Evolutionary conservation across 2,329 filamentous ascomycete genomes (phyloP), one percentile per base, ranked within the genome.

Genomic region (Aspergillus cejpii): DNA sequence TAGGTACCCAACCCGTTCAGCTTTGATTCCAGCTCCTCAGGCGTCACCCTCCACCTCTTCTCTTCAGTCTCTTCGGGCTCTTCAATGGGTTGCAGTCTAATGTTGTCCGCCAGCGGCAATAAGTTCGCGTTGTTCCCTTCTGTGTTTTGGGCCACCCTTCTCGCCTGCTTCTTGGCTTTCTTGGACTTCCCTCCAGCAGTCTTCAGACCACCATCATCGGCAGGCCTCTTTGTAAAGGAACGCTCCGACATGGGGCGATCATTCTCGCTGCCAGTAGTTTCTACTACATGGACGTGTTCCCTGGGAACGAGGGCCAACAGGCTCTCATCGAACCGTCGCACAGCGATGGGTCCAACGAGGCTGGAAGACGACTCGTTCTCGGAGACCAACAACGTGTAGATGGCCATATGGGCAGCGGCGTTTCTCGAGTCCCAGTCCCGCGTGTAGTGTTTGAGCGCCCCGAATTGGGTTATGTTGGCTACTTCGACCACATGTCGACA

Each of bases 401-500:
- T 24, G 10, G 58, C 56, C 23, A 50, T 42, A 34, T 67, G 60
- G 0, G 63, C 60, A 15, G 55, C 55, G 1, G 54, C 54, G 19
- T 63, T 59, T n/a, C 51, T 50, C 1, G 63, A 64, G 11, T 60
- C 52, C 3, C 37, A 38, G n/a, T 57, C 52, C 1, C 34, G 48
- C n/a, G 33, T n/a, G 21, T 64, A 57, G 14, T 52, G 43, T 15
- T 49, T 54, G 31, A 54, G 19, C 12, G 40, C 11, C 2, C 53
- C 46, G 39, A 57, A 52, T 51, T 56, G 55, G 17, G 49, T 48
- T 39, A 48, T 19, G 4, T 45, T 48, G 1, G 41, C 44, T 3
- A 66, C 44, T 8, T 54, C 46, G 1, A 64, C 45, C 28, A 62
- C 57, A 41, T 63, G 59, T 11, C 60, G 55, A 50, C 52, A 60